phyloP scores from a whole-genome alignment of 2,329 filamentous ascomycete species.

The Alternaria burnsii region DNA sequence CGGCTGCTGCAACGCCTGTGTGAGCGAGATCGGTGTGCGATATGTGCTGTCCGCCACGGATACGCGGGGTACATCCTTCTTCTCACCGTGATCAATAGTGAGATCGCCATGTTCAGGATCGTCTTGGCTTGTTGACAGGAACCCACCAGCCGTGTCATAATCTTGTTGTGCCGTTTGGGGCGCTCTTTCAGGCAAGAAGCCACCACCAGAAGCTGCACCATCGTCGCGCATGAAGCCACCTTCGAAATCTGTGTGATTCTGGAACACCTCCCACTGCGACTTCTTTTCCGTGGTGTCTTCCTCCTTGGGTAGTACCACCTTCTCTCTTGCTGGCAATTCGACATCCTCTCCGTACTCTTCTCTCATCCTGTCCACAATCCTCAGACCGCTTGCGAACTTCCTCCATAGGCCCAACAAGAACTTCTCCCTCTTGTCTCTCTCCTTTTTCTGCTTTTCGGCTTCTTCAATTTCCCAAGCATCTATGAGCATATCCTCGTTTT shows the following conservation, averaged over 20 bases:
- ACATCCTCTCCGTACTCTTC: constrained; percentile 45
- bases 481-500: constrained; percentile 76
- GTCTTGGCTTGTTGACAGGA: constrained; percentile 50
- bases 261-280: constrained; percentile 48
- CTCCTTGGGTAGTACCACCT: constrained; percentile 42
- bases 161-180: constrained; percentile 11
- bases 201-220: constrained; percentile 14
- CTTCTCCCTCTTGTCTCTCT: constrained; percentile 83
- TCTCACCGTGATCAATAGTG: constrained; percentile 44
- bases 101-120: constrained; percentile 43
- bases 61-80: constrained; percentile 8
- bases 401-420: constrained; percentile 80
- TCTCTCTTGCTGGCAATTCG: constrained; percentile 72
- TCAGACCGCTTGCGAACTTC: constrained; percentile 84
- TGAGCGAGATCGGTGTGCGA: constrained; percentile 49
- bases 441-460: constrained; percentile 76
- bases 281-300: constrained; percentile 66
- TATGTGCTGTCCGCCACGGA: constrained; percentile 22
- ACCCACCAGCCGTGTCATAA: constrained; percentile 46
- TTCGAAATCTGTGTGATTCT: constrained; percentile 46
- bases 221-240: constrained; percentile 54
- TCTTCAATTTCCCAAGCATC: constrained; percentile 78
- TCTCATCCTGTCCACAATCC: constrained; percentile 67
- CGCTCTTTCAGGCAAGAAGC: constrained; percentile 27
- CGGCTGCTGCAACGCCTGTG: constrained; percentile 38